Evolutionary conservation across 2,329 filamentous ascomycete species (phyloP), one percentile per base, ranked within the genome.

Genomic region (Colletotrichum camelliae): DNA sequence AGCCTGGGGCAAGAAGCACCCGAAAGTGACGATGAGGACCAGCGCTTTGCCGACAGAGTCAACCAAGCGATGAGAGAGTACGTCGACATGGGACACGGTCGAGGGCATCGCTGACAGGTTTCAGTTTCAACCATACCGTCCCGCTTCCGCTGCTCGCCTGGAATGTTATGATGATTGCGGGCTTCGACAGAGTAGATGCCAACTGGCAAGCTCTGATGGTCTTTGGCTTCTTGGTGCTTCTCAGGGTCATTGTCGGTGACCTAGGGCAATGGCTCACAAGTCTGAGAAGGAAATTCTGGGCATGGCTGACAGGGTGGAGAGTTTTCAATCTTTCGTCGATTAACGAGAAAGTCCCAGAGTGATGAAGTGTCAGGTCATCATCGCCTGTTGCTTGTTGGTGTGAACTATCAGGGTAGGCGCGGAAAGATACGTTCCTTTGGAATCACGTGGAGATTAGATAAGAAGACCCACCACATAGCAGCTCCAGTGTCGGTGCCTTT

Each of bases 51-150:
- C 39, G 1, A 43, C 0, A 18, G 39, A 43, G 0, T 43, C 39
- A 43, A 43, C 9, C 39, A 43, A 43, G 9, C 39, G n/a, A 10
- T 43, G 1, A 43, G 39, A 43, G 39, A 43, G 39, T 43, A 43
- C 39, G 39, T 43, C 0, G 39, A 43, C 18, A 43, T 2, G 1
- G 18, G 18, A 43, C 39, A 43, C 3, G 5, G 1, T 10, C 39
- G 0, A 43, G 18, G 39, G 9, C 2, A 43, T 43, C 1, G 1
- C 39, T 43, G 1, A 43, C 0, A 12, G 0, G 4, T 1, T 1
- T 0, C 39, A 43, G 39, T 2, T 43, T 43, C 18, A 43, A 43
- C 5, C 39, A 43, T 43, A n/a, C 39, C 18, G 39, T 43, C 1
- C 39, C 39, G 9, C 39, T 43, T 2, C n/a, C 39, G 5, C 39